phyloP scores from a whole-genome alignment of 2,329 filamentous ascomycete species.

The Talaromyces pinophilus region DNA sequence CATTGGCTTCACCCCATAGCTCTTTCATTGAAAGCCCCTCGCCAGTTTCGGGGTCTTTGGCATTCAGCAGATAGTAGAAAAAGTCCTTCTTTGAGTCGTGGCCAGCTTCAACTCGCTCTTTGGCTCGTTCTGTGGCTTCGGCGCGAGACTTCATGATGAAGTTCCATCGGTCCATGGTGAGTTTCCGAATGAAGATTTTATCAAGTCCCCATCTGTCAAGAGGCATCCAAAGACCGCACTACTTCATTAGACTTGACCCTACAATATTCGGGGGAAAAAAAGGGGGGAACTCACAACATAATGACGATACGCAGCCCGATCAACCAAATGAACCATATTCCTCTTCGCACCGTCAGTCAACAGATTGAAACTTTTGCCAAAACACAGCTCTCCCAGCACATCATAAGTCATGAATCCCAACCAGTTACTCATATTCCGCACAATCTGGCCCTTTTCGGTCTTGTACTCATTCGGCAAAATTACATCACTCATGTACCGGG shows the following conservation, averaged over 20 bases:
- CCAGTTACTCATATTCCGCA: conserved; percentile 41
- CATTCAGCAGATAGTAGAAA: conserved; percentile 73
- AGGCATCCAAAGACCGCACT: conserved; percentile 72
- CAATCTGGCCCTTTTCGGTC: conserved; percentile 28
- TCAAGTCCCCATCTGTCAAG: conserved; percentile 67
- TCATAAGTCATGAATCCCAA: conserved; percentile 53
- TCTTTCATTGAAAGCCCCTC: conserved; percentile 65
- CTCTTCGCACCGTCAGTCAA: conserved; percentile 51
- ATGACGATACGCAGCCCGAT: conserved; percentile 67
- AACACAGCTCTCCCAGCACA: conserved; percentile 54
- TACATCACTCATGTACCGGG: conserved; percentile 21
- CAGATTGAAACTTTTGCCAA: conserved; percentile 56
- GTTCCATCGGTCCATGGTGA: conserved; percentile 65
- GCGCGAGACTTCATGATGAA: conserved; percentile 72
- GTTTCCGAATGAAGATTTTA: conserved; percentile 66
- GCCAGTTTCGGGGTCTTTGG: conserved; percentile 70
- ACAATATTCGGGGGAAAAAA: not conserved
- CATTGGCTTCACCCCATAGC: conserved; percentile 70
- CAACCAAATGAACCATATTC: conserved; percentile 67
- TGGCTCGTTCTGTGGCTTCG: conserved; percentile 67
- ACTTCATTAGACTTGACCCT: conserved; percentile 3
- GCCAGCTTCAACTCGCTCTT: conserved; percentile 57
- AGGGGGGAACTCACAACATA: conserved; percentile 60
- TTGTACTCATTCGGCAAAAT: conserved; percentile 21
- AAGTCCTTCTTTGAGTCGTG: conserved; percentile 71